These are phyloP conservation scores for Colletotrichum magnum DNA, from an alignment of 2,329 filamentous ascomycete species.

Conservation along the genomic window DNA sequence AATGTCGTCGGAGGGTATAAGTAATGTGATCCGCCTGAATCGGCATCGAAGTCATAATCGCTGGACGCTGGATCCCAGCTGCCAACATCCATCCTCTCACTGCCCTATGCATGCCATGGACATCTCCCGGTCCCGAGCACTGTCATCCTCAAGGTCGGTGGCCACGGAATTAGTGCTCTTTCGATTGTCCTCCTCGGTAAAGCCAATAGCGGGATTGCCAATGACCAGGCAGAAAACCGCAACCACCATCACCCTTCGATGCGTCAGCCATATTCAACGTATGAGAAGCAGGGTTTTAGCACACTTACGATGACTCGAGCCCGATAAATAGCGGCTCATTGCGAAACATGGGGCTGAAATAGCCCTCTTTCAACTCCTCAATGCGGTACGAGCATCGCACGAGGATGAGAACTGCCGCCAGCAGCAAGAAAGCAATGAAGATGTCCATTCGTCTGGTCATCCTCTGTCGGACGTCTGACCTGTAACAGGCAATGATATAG, in stretches of 20 bases:
- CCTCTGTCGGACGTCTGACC: constrained; percentile 46
- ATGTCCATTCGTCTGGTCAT: constrained; percentile 55
- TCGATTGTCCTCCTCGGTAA: neutral
- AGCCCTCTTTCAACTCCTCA: constrained; percentile 70
- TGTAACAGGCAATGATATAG: constrained; percentile 53
- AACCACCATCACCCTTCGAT: constrained; percentile 23
- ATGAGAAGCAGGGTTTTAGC: fast-evolving
- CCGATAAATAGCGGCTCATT: constrained; percentile 60
- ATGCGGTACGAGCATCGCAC: constrained; percentile 71
- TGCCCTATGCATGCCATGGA: neutral
- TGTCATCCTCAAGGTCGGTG: neutral
- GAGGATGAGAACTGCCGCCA: constrained; percentile 69
- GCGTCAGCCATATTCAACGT: neutral
- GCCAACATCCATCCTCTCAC: neutral
- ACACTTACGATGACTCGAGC: constrained; percentile 54
- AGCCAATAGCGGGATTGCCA: constrained; percentile 29
- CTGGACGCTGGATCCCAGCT: neutral
- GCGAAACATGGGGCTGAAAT: constrained; percentile 62
- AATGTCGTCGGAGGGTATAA: too few relatives aligned
- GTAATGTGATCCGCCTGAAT: too few relatives aligned
- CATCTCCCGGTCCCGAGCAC: neutral
- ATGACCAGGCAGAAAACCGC: constrained; percentile 32
- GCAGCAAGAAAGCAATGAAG: constrained; percentile 63
- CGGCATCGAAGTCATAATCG: neutral
- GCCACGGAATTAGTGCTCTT: neutral